Conservation (phyloP, 1,284 basidiomycete species). For the Microbotryum lychnidis-dioicae region DNA sequence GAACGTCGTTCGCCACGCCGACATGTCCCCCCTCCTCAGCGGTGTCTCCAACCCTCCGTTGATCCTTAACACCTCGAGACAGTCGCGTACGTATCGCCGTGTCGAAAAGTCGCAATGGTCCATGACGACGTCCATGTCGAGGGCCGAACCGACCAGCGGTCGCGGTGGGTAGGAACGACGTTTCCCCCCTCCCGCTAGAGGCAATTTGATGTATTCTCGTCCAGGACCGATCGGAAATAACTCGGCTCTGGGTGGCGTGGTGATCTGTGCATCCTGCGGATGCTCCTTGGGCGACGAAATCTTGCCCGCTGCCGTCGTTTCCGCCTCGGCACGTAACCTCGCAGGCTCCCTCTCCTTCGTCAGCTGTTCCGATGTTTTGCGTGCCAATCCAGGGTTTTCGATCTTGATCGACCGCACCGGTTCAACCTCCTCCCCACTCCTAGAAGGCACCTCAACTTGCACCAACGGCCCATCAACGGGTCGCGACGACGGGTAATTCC, state of each 20-base stretch:
- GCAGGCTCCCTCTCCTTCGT: constrained; percentile 8
- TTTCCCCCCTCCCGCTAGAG: constrained; percentile 43
- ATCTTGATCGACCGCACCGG: constrained; percentile 1
- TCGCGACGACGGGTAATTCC: constrained; percentile 76
- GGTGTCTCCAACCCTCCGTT: constrained; percentile 46
- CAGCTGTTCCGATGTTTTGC: constrained; percentile 14
- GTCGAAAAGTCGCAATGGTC: constrained; percentile 78
- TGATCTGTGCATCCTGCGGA: too few relatives aligned
- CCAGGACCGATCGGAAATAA: constrained; percentile 52
- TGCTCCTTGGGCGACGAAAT: too few relatives aligned
- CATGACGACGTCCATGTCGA: constrained; percentile 79
- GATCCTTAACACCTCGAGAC: constrained; percentile 59
- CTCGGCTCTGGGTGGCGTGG: constrained; percentile 13
- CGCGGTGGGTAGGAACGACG: constrained; percentile 60
- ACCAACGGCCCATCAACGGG: constrained; percentile 8
- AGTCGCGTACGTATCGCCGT: constrained; percentile 66
- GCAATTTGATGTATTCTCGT: constrained; percentile 64
- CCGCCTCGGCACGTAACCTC: background rate
- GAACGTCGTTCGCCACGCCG: constrained; percentile 48
- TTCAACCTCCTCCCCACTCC: background rate
- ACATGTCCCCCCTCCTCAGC: constrained; percentile 52
- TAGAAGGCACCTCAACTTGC: constrained; percentile 12
- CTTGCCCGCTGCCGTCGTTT: background rate
- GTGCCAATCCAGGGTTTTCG: constrained; percentile 25
- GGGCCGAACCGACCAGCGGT: constrained; percentile 66